Evolutionary conservation across 148 eudicot species (phyloP).

Genomic region (Persicaria tinctoria): DNA sequence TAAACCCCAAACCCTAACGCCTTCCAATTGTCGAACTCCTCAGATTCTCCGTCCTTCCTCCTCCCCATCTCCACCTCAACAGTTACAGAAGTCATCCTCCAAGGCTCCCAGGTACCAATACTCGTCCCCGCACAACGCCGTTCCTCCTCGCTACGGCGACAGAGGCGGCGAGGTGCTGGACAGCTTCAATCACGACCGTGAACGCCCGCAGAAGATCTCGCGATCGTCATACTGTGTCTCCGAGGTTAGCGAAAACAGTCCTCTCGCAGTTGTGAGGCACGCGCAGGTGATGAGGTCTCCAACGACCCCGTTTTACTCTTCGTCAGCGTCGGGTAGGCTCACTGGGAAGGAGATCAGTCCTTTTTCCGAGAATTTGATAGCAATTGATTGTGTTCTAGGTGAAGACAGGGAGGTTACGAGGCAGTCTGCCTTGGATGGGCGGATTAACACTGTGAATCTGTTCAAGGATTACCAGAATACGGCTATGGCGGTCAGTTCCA

Average conservation of each 20-base stretch:
- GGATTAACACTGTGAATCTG: slow-evolving; percentile 64
- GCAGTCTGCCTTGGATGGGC: slow-evolving; percentile 61
- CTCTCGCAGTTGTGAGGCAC: slow-evolving; percentile 41
- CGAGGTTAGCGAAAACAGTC: slow-evolving; percentile 31
- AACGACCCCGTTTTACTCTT: slow-evolving; percentile 19
- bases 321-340: slow-evolving; percentile 24
- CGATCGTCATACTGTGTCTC: slow-evolving; percentile 23
- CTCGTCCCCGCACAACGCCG: slow-evolving; percentile 2
- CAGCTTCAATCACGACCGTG: slow-evolving; percentile 12
- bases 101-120: slow-evolving; percentile 18
- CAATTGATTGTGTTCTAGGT: slow-evolving; percentile 15
- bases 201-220: slow-evolving; percentile 41
- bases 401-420: slow-evolving; percentile 27
- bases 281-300: slow-evolving; percentile 23
- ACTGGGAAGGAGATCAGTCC: slow-evolving; percentile 27
- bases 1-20: slow-evolving; percentile 37
- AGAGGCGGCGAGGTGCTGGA: slow-evolving; percentile 9
- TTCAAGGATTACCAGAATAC: slow-evolving; percentile 85
- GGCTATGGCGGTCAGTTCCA: slow-evolving; percentile 65
- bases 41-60: slow-evolving; percentile 18
- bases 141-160: not conserved
- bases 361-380: slow-evolving; percentile 24
- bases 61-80: slow-evolving; percentile 16
- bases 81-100: slow-evolving; percentile 17
- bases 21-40: slow-evolving; percentile 32